Percentiles rank a stretch among this genome's conserved stretches.
phyloP scores from a whole-genome alignment of 1,139 yeast species.

The Hansenula sp. region DNA sequence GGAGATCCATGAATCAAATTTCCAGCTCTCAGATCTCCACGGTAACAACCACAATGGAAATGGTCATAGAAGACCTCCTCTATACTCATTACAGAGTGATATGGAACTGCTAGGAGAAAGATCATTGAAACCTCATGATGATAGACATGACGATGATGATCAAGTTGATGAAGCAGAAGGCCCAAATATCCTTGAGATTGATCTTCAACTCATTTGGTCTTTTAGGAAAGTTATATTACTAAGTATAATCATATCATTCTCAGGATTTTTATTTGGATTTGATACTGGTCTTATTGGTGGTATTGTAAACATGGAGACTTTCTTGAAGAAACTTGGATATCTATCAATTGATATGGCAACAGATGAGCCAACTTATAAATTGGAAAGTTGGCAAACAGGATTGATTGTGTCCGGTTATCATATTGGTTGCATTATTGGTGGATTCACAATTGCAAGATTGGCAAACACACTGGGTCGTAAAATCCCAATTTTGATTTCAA shows the following conservation, averaged over 20 bases:
- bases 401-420: constrained; percentile 51
- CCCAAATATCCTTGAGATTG: background rate
- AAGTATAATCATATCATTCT: constrained; percentile 31
- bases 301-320: constrained; percentile 37
- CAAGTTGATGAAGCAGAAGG: background rate
- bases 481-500: constrained; percentile 29
- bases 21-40: background rate
- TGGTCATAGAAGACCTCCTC: background rate
- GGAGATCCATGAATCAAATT: background rate
- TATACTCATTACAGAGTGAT: background rate
- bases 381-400: constrained; percentile 31
- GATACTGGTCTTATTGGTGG: constrained; percentile 52
- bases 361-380: background rate
- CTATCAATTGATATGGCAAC: no score
- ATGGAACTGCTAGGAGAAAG: background rate
- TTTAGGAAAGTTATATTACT: constrained; percentile 19
- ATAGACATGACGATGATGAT: background rate
- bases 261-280: constrained; percentile 49
- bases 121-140: background rate
- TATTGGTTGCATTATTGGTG: constrained; percentile 63
- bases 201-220: background rate
- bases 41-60: background rate
- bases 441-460: constrained; percentile 44
- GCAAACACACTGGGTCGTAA: constrained; percentile 31
- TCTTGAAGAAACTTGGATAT: no score